Conservation (phyloP, 2,329 filamentous ascomycete species). For the Pseudogymnoascus sp. region DNA sequence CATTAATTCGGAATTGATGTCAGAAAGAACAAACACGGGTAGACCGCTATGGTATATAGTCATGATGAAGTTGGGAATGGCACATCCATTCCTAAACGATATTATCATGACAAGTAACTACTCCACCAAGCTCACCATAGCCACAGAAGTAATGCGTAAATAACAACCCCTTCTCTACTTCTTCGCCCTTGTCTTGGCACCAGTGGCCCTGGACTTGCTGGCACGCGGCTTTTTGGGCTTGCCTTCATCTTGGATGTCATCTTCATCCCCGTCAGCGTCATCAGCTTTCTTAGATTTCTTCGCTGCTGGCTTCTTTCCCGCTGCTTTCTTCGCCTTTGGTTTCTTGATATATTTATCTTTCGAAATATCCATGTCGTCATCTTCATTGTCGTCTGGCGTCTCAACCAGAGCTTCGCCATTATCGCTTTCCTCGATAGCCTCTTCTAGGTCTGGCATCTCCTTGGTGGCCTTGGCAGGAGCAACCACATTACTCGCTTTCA, state of each 20-base stretch:
- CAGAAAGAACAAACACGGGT: background rate
- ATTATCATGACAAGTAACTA: background rate
- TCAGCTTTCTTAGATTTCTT: conserved; percentile 28
- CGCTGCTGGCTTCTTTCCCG: conserved; percentile 43
- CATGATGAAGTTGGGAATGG: background rate
- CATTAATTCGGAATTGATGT: background rate
- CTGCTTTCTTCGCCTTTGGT: conserved; percentile 64
- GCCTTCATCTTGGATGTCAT: conserved; percentile 22
- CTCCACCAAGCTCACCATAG: background rate
- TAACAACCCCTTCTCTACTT: conserved; percentile 13
- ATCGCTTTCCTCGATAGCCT: conserved; percentile 89
- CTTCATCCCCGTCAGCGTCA: conserved; percentile 13
- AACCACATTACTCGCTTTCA: conserved; percentile 76
- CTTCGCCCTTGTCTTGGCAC: conserved; percentile 23
- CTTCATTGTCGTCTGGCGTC: conserved; percentile 56
- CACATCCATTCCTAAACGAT: background rate
- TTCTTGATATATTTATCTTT: conserved; percentile 96
- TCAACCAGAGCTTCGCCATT: conserved; percentile 56
- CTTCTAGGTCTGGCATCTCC: conserved; percentile 87
- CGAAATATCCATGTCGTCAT: conserved; percentile 73
- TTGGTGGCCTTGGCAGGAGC: conserved; percentile 64
- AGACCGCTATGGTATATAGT: background rate
- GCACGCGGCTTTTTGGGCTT: conserved; percentile 13
- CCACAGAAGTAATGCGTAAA: background rate
- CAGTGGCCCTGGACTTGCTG: conserved; percentile 18